Evolutionary conservation across 1,139 yeast species (phyloP).

Genomic region (Candida frijolesensis): DNA sequence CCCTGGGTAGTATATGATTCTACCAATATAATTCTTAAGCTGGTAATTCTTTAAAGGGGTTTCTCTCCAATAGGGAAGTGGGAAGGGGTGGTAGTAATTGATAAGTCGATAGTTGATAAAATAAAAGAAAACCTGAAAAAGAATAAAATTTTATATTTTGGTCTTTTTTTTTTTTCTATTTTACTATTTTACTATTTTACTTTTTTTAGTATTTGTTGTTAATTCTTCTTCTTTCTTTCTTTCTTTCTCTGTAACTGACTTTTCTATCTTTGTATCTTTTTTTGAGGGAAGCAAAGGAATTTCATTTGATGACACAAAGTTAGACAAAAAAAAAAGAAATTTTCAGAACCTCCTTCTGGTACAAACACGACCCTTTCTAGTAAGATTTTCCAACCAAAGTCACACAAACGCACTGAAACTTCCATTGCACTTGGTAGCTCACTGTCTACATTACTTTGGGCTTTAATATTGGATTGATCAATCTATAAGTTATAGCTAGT

Average conservation of each 20-base stretch:
- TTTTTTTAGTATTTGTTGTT: background rate
- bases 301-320: background rate
- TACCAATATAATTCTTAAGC: no score
- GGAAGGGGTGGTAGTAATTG: background rate
- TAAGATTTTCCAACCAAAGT: background rate
- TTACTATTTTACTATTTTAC: background rate
- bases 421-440: background rate
- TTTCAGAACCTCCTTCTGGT: background rate
- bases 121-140: background rate
- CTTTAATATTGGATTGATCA: no score
- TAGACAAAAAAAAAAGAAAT: background rate
- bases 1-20: no score
- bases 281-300: background rate
- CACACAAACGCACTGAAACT: background rate
- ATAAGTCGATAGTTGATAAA: background rate
- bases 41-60: no score
- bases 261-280: no score
- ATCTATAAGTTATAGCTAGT: no score
- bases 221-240: background rate
- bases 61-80: no score
- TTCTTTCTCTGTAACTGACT: background rate
- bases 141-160: background rate
- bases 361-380: background rate
- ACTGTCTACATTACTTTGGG: no score
- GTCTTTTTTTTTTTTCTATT: background rate